Percentiles rank a stretch among this genome's conserved stretches.
phyloP scores from a whole-genome alignment of 495 filamentous ascomycete species.

The Penicillium odoratum region DNA sequence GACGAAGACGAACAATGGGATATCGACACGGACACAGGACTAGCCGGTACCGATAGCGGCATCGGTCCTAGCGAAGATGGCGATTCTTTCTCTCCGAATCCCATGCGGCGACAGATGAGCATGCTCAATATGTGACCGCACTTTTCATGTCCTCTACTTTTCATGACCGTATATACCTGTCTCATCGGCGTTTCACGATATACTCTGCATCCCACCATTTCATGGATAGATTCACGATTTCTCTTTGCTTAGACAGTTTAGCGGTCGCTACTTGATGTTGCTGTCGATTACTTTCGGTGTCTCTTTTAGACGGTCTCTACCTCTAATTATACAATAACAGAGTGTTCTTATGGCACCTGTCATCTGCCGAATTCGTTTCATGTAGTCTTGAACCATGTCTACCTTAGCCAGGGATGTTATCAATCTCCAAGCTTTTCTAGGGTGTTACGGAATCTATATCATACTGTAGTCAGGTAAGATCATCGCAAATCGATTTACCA shows the following conservation, averaged over 20 bases:
- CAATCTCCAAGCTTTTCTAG: not conserved
- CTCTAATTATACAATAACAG: not conserved
- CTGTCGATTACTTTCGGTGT: not conserved
- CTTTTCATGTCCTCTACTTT: not conserved
- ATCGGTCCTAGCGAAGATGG: slow-evolving; percentile 60
- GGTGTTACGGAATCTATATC: not conserved
- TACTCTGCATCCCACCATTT: slow-evolving; percentile 7
- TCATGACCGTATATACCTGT: slow-evolving; percentile 7
- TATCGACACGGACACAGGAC: slow-evolving; percentile 76
- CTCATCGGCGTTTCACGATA: slow-evolving; percentile 11
- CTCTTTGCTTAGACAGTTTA: slow-evolving; percentile 12
- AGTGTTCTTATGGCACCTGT: too few relatives aligned
- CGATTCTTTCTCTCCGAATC: slow-evolving; percentile 60
- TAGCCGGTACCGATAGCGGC: slow-evolving; percentile 52
- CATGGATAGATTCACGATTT: slow-evolving; percentile 19
- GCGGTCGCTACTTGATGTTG: slow-evolving; percentile 19
- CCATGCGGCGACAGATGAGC: slow-evolving; percentile 68
- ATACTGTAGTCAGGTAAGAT: not conserved
- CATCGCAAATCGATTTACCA: not conserved
- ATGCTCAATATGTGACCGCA: slow-evolving; percentile 46
- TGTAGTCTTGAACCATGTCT: not conserved
- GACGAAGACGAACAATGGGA: slow-evolving; percentile 59
- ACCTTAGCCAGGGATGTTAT: too few relatives aligned
- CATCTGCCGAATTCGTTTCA: not conserved
- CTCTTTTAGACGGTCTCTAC: slow-evolving; percentile 7